A percentile compares a stretch with the other conserved stretches of the same genome.
Evolutionary conservation across 352 stramenopile genomes (phyloP).

Genomic region (Globisporangium abappressorium): DNA sequence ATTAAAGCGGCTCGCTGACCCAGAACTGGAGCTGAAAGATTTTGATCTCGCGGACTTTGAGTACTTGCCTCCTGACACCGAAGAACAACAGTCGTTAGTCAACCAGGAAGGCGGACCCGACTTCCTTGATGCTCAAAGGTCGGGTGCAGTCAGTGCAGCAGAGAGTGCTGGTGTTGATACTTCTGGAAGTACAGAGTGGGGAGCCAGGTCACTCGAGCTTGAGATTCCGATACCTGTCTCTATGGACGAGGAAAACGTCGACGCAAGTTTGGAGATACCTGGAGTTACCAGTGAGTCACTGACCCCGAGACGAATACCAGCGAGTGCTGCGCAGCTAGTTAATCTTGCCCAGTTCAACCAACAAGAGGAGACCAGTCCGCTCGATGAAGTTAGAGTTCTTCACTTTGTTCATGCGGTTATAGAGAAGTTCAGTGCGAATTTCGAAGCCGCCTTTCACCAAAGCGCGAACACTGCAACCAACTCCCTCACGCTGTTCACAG

Average conservation of each 20-base stretch:
- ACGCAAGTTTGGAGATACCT: not conserved
- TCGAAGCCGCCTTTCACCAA: slow-evolving; percentile 3
- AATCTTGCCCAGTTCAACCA: not conserved
- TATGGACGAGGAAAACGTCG: not conserved
- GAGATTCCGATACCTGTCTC: not conserved
- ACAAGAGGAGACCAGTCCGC: not conserved
- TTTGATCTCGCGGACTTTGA: slow-evolving; percentile 8
- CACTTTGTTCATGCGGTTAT: not conserved
- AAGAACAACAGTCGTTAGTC: not conserved
- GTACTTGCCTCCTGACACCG: not conserved
- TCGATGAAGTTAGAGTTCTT: not conserved
- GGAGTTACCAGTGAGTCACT: not conserved
- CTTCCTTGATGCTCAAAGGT: not conserved
- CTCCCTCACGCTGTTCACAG: slow-evolving; percentile 4
- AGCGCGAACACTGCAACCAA: not conserved
- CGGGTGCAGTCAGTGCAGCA: not conserved
- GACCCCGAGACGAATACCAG: not conserved
- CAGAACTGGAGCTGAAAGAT: not conserved
- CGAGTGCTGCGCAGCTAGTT: not conserved
- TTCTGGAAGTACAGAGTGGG: not conserved
- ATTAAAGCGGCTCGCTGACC: not conserved
- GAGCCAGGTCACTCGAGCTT: not conserved
- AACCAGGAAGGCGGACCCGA: not conserved
- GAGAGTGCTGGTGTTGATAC: not conserved
- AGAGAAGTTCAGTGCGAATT: slow-evolving; percentile 3